These are phyloP conservation scores for Globisporangium spiculum DNA, from an alignment of 352 stramenopile genomes.

Conservation along the genomic window DNA sequence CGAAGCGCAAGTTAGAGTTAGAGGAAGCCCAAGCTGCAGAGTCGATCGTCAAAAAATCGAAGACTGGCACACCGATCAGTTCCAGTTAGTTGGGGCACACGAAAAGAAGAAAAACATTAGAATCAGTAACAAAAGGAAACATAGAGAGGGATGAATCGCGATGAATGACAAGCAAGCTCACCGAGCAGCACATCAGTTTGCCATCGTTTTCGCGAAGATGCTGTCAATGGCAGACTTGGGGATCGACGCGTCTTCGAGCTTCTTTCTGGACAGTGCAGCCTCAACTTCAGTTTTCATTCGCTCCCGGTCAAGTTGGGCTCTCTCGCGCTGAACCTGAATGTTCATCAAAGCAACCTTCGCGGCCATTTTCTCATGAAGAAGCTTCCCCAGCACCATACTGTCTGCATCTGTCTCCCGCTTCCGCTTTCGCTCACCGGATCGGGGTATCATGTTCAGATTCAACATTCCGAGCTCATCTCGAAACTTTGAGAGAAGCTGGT, in stretches of 20 bases:
- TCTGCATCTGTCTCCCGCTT: conserved; percentile 11
- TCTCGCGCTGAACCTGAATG: conserved; percentile 31
- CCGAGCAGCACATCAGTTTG: conserved; percentile 3
- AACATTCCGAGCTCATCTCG: conserved; percentile 27
- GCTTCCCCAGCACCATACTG: conserved; percentile 21
- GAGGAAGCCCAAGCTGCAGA: conserved; percentile 47
- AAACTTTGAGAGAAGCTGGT: conserved; percentile 18
- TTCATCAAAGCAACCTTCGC: conserved; percentile 18
- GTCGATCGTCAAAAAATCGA: conserved; percentile 70
- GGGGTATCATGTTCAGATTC: conserved; percentile 16
- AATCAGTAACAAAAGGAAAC: conserved; percentile 8
- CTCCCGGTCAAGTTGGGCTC: conserved; percentile 23
- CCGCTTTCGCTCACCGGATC: conserved; percentile 14
- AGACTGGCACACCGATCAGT: conserved; percentile 67
- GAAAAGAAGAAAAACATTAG: conserved; percentile 10
- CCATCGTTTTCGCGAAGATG: conserved; percentile 17
- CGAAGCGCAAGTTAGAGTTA: conserved; percentile 67
- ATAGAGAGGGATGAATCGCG: conserved; percentile 18
- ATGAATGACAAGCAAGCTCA: conserved; percentile 8
- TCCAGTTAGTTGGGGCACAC: conserved; percentile 39
- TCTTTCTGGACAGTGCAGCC: conserved; percentile 28
- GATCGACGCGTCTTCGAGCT: conserved; percentile 27
- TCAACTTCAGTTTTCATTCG: conserved; percentile 33
- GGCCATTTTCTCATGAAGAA: conserved; percentile 19
- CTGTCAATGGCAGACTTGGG: conserved; percentile 23